These are phyloP conservation scores for Exophiala alcalophila DNA, from an alignment of 2,329 filamentous ascomycete species.

Conservation along the genomic window DNA sequence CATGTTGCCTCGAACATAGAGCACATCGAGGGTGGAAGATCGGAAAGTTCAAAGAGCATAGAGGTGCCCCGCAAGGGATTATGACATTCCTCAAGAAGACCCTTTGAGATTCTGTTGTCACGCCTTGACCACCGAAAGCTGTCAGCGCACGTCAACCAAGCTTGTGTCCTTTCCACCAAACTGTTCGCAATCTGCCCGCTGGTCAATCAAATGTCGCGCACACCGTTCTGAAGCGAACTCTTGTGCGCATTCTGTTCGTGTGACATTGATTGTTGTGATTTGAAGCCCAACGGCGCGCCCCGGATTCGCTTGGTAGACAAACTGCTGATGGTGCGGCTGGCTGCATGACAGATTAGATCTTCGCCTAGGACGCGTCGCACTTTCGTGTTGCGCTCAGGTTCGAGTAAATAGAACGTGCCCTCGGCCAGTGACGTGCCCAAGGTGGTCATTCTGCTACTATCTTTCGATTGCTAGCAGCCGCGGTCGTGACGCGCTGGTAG, in stretches of 20 bases:
- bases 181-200: too few relatives aligned
- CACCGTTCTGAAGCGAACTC: too few relatives aligned
- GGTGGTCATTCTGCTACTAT: too few relatives aligned
- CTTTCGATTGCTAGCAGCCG: too few relatives aligned
- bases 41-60: slow-evolving; percentile 2
- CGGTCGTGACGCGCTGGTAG: too few relatives aligned
- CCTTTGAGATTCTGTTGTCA: slow-evolving; percentile 11
- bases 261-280: slow-evolving; percentile 4
- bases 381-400: too few relatives aligned
- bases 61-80: slow-evolving; percentile 7
- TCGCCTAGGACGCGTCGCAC: slow-evolving; percentile 11
- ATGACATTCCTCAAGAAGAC: slow-evolving; percentile 13
- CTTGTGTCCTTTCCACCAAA: slow-evolving; percentile 10
- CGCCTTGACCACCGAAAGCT: slow-evolving; percentile 16
- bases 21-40: slow-evolving; percentile 1
- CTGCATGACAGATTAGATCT: slow-evolving; percentile 18
- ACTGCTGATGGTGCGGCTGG: slow-evolving; percentile 9
- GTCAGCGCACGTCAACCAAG: slow-evolving; percentile 15
- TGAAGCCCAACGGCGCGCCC: slow-evolving; percentile 2
- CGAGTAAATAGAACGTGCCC: too few relatives aligned
- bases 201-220: too few relatives aligned
- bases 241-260: too few relatives aligned
- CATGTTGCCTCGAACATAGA: slow-evolving; percentile 17
- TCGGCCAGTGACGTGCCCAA: too few relatives aligned
- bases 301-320: too few relatives aligned